A percentile compares a stretch with the other conserved stretches of the same genome.
Conservation (phyloP, 2,329 filamentous ascomycete genomes). For the Fusarium nelsonii region DNA sequence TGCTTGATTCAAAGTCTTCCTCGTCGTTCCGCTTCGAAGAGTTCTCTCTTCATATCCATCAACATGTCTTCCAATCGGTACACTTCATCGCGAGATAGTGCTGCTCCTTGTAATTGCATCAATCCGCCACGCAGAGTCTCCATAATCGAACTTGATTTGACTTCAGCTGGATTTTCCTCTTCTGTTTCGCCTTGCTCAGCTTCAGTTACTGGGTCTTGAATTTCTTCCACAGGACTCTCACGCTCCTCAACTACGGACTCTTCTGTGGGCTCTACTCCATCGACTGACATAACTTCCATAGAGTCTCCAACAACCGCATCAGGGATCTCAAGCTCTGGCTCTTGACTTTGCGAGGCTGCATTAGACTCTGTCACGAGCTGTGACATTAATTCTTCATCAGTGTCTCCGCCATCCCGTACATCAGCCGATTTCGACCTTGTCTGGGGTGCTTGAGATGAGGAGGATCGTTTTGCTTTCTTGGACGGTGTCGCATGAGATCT, state of each 20-base stretch:
- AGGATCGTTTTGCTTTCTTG: conserved; percentile 20
- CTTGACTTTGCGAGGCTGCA: conserved; percentile 54
- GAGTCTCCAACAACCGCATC: conserved; percentile 36
- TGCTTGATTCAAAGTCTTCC: conserved; percentile 55
- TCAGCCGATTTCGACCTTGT: conserved; percentile 5
- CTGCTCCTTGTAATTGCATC: conserved; percentile 67
- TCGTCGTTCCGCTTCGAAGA: conserved; percentile 77
- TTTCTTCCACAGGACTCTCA: neutral
- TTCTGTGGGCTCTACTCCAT: conserved; percentile 11
- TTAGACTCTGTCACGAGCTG: conserved; percentile 58
- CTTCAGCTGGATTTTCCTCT: conserved; percentile 12
- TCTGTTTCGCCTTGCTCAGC: conserved; percentile 5
- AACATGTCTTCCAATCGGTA: conserved; percentile 81
- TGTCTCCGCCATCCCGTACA: conserved; percentile 50
- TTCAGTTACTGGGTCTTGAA: conserved; percentile 12
- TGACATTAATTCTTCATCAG: conserved; percentile 58
- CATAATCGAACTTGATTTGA: conserved; percentile 48
- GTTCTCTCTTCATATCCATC: conserved; percentile 80
- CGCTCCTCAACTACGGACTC: neutral
- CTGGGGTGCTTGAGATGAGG: conserved; percentile 9
- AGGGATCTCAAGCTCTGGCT: conserved; percentile 27
- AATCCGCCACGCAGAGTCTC: conserved; percentile 58
- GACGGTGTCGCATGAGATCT: conserved; percentile 24
- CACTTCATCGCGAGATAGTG: conserved; percentile 74
- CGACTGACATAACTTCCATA: conserved; percentile 36